Base-by-base conservation (phyloP, 345 rosid genomes). In the Ceriops zippeliana region DNA sequence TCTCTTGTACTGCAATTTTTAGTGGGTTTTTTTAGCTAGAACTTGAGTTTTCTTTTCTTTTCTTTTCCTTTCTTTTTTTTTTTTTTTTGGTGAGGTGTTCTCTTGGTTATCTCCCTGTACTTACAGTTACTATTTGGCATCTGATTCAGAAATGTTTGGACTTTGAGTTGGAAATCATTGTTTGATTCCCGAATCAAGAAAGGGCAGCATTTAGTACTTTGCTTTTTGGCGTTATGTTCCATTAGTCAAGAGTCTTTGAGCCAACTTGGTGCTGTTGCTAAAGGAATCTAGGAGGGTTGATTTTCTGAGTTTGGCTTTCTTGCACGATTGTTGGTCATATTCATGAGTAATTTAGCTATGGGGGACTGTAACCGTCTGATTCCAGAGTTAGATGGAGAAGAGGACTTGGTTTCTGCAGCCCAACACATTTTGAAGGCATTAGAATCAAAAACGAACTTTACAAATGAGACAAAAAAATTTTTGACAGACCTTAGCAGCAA, bases 381-480 rank as follows among this genome's bases (percentile, higher is more conserved):
- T 57, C 62, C 81, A 8, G 77, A 75, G 49, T 38, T 65, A 46
- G 89, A 82, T 71, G 85, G 83, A 67, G 92, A 86, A 63, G 92
- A 83, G 7, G 77, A 83, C 57, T 66, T 93, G 76, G 82, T 89
- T 80, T 85, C 83, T 63, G 89, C 96, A 5, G 93, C 89, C 1
- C 73, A 85, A 51, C 84, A 75, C 64, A 80, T 90, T 64, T 77
- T 71, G 37, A 80, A 73, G 65, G 93, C 84, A 3, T 75, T 93
- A 61, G 83, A 82, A 56, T 90, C 92, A 22, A 84, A 83, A 46
- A 82, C 70, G 76, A 86, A 79, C 72, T 86, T 90, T 22, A 76
- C 86, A 6, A 75, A 58, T 61, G 86, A 85, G 70, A 82, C 82
- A 63, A 87, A 78, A 75, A 84, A 81, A 42, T 73, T 80, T 58